Base-by-base conservation (phyloP, 2,329 filamentous ascomycete genomes). In the Penicillium sp. region DNA sequence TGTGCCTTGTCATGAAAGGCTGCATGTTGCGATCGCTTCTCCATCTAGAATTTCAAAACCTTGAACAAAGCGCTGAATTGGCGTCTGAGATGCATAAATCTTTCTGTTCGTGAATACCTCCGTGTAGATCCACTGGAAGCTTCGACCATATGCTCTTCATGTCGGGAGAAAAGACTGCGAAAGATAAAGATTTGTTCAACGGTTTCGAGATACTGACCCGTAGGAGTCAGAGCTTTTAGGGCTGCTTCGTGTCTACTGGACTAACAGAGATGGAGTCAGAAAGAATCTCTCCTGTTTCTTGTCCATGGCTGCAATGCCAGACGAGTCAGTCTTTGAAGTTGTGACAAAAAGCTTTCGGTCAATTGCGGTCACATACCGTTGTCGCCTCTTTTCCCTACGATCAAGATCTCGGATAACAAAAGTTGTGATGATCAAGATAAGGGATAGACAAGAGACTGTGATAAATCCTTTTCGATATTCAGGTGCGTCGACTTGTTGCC, bases 401-500 rank as follows among this genome's bases (percentile, higher is more conserved):
- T 66, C 62, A 6, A 66, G 52, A 33, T 35, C 33, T 7, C 62
- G 51, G 42, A 85, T 83, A 0, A 75, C 54, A 28, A 87, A 78
- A 0, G 85, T 75, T 7, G 78, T 84, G 0, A 68, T 72, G 45
- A 88, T 87, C 55, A 89, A 67, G 1, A 75, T 74, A 0, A 80
- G 70, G 0, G 82, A 79, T 38, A 88, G 69, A 6, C 80, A 78
- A 5, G 83, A 75, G 64, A 83, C 81, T 0, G 85, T 87, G 10
- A 85, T 80, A 54, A 83, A 89, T 0, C 87, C 87, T 66, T 88
- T 89, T 0, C 65, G 70, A 40, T 89, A 90, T 46, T 76, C 65
- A 0, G 87, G 87, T 0, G 83, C 84, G 59, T 89, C 85, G 0
- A 87, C 79, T 69, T 87, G 85, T 74, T 87, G 84, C 87, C 87